Evolutionary conservation across 352 stramenopile species (phyloP).

Genomic region (Blastocystis sp.): DNA sequence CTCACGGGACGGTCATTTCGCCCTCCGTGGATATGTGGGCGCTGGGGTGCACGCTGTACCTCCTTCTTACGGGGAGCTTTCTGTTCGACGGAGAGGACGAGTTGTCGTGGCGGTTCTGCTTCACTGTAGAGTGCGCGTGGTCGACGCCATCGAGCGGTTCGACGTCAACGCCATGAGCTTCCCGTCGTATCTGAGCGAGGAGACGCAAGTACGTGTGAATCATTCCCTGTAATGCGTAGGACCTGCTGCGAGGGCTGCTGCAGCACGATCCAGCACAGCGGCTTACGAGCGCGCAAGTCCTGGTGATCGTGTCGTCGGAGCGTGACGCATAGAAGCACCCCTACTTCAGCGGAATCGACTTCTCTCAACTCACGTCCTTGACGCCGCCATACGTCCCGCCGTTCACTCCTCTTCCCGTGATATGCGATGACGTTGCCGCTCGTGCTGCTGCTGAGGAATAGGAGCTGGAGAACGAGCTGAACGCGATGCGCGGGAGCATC

Average conservation of each 20-base stretch:
- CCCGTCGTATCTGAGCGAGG: constrained; percentile 1
- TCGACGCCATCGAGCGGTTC: constrained; percentile 43
- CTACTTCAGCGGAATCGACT: constrained; percentile 56
- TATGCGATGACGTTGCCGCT: neutral
- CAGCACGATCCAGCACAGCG: constrained; percentile 6
- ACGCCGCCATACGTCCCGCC: constrained; percentile 17
- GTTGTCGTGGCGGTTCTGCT: neutral
- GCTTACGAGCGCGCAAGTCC: neutral
- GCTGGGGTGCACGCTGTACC: constrained; percentile 39
- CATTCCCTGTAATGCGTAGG: neutral
- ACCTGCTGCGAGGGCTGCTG: constrained; percentile 32
- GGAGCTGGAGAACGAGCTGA: constrained; percentile 53
- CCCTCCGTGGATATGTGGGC: constrained; percentile 42
- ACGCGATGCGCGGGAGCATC: constrained; percentile 18
- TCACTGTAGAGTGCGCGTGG: constrained; percentile 5
- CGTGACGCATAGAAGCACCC: constrained; percentile 32
- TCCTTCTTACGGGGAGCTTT: constrained; percentile 50
- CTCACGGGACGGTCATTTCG: neutral
- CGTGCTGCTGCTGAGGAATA: neutral
- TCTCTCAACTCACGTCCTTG: constrained; percentile 3
- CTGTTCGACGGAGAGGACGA: constrained; percentile 58
- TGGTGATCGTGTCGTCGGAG: neutral
- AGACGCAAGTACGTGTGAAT: neutral
- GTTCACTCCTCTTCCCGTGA: constrained; percentile 30
- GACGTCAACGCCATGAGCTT: constrained; percentile 20